Conservation (phyloP, 352 stramenopile species). For the Globisporangium okanoganense region DNA sequence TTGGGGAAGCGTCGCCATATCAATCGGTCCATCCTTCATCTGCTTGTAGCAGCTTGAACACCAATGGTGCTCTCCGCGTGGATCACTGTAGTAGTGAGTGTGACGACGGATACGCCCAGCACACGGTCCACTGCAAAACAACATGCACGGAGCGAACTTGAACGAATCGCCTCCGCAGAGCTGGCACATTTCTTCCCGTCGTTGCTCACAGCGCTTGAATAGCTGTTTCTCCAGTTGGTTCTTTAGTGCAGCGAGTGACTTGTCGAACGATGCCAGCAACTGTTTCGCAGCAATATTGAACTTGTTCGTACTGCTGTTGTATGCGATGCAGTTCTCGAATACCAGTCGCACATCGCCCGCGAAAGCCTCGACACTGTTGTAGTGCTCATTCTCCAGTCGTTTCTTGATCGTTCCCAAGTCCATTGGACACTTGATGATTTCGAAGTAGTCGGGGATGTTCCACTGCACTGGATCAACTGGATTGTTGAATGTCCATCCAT, state of each 20-base stretch:
- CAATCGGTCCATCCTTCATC: slow-evolving; percentile 90
- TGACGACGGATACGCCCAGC: slow-evolving; percentile 78
- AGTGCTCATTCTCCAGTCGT: slow-evolving; percentile 92
- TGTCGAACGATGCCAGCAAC: slow-evolving; percentile 74
- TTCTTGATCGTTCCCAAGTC: slow-evolving; percentile 99
- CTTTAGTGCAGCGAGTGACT: slow-evolving; percentile 58
- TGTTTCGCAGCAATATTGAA: slow-evolving; percentile 86
- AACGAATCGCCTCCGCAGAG: slow-evolving; percentile 88
- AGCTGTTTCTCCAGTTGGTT: slow-evolving; percentile 80
- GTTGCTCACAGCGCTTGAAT: slow-evolving; percentile 80
- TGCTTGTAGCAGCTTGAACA: slow-evolving; percentile 89
- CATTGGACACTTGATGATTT: slow-evolving; percentile 97
- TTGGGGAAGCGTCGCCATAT: slow-evolving; percentile 83
- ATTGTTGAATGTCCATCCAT: slow-evolving; percentile 91
- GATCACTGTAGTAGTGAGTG: slow-evolving; percentile 87
- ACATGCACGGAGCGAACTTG: slow-evolving; percentile 88
- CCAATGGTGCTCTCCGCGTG: slow-evolving; percentile 81
- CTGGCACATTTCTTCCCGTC: slow-evolving; percentile 86
- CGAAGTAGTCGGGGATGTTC: slow-evolving; percentile 90
- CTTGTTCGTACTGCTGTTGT: slow-evolving; percentile 89
- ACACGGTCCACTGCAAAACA: slow-evolving; percentile 87
- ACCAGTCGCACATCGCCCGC: slow-evolving; percentile 84
- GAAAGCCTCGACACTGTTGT: slow-evolving; percentile 89
- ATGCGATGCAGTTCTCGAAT: slow-evolving; percentile 89
- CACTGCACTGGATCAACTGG: slow-evolving; percentile 95